Base-by-base conservation (phyloP, 306 rosid species). In the Lathyrus sativus region DNA sequence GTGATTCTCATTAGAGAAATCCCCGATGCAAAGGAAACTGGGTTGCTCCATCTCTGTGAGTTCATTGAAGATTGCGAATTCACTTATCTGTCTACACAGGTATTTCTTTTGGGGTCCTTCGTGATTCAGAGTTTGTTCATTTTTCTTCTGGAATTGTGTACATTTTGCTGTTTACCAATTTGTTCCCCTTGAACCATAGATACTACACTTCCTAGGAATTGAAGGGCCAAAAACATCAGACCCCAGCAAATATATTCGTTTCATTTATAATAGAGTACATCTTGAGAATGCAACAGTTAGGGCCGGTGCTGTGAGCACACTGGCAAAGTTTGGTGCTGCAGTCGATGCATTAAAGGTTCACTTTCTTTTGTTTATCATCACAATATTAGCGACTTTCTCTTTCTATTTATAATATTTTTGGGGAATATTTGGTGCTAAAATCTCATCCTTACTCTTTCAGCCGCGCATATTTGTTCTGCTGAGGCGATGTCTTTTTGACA, bases 51-150 rank as follows among this genome's bases (percentile, higher is more conserved):
- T 87, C 92, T 95, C 43, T 95, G 99, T 33, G 99, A 95, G 83
- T 95, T 95, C 78, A 95, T 95, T 74, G 99, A 95, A 78, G 99
- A 95, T 63, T 95, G 99, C 71, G 97, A 95, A 75, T 95, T 95
- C 81, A 95, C 97, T 68, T 95, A 95, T 85, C 91, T 95, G 63
- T 95, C 97, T n/a, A 87, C 99, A 33, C 99, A 95, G 99, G 99
- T 95, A 70, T 67, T 65, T 53, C 26, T 67, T 68, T 46, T 75
- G 51, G 51, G 61, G 53, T 48, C 67, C 61, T 68, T 70, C 72
- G 60, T 43, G 70, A 13, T 45, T 71, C 56, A 69, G 65, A 29
- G 48, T 69, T 10, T 18, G 74, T 57, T 64, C 39, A 59, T 70
- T 43, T 63, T 48, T 31, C 41, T 33, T 35, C 65, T 49, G 62